A percentile compares a stretch with the other conserved stretches of the same genome.
Conservation (phyloP, 495 filamentous ascomycete species). For the Durotheca rogersii region DNA sequence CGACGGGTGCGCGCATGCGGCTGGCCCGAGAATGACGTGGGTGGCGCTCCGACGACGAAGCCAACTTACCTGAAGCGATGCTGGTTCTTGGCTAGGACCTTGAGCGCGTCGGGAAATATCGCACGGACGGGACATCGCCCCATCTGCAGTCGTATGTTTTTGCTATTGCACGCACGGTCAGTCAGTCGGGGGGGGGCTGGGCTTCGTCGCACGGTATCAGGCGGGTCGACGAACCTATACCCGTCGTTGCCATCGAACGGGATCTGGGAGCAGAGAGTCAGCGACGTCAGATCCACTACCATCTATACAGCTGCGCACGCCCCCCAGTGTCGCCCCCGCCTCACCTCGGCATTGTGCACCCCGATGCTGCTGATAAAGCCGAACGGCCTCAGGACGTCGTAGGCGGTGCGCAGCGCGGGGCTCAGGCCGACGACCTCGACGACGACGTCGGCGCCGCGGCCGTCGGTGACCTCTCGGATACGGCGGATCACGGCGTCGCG, state of each 20-base stretch:
- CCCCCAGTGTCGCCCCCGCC: too few relatives aligned
- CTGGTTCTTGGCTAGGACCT: conserved; percentile 78
- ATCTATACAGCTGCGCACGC: too few relatives aligned
- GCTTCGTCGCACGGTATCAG: background rate
- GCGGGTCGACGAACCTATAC: conserved; percentile 59
- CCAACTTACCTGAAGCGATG: conserved; percentile 70
- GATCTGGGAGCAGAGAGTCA: conserved; percentile 54
- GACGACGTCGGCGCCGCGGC: conserved; percentile 85
- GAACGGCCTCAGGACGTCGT: conserved; percentile 84
- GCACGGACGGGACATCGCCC: conserved; percentile 89
- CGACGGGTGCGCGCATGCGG: too few relatives aligned
- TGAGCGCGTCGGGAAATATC: conserved; percentile 76
- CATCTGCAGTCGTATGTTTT: conserved; percentile 91
- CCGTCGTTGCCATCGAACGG: conserved; percentile 82
- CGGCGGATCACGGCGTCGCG: conserved; percentile 65
- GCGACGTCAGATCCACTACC: too few relatives aligned
- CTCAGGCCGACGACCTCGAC: conserved; percentile 91
- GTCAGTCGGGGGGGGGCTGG: conserved; percentile 8
- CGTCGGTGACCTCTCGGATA: conserved; percentile 75
- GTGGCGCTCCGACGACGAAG: background rate
- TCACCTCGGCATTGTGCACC: conserved; percentile 88
- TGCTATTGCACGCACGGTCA: conserved; percentile 50
- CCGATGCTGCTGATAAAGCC: conserved; percentile 86
- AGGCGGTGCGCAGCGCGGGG: conserved; percentile 77
- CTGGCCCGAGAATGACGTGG: background rate